Conservation (phyloP, 768 basidiomycete species). For the Lentinula lateritia region DNA sequence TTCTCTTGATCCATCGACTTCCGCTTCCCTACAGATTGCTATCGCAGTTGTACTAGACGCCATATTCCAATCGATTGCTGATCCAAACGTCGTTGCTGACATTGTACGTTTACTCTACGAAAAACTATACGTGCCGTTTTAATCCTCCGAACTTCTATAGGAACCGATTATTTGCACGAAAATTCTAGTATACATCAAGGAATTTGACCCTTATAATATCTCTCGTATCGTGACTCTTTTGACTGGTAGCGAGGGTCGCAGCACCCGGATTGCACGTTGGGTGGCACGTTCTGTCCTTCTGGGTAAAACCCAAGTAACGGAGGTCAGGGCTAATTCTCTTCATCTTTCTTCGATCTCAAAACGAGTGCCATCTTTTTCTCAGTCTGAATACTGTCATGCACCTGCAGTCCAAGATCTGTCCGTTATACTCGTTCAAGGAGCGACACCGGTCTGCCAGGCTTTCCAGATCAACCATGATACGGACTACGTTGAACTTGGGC, state of each 20-base stretch:
- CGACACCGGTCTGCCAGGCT: slow-evolving; percentile 23
- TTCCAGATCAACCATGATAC: slow-evolving; percentile 53
- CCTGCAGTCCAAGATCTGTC: slow-evolving; percentile 50
- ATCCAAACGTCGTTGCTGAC: slow-evolving; percentile 14
- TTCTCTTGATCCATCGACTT: slow-evolving; percentile 48
- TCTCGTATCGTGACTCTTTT: slow-evolving; percentile 45
- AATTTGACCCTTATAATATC: slow-evolving; percentile 44
- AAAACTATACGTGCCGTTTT: not conserved
- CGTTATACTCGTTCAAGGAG: slow-evolving; percentile 40
- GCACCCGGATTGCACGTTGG: slow-evolving; percentile 51
- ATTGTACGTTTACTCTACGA: slow-evolving; percentile 17
- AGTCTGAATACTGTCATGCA: slow-evolving; percentile 37
- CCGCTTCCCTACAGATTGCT: slow-evolving; percentile 37
- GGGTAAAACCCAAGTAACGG: slow-evolving; percentile 15
- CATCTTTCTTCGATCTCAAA: slow-evolving; percentile 4
- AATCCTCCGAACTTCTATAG: slow-evolving; percentile 21
- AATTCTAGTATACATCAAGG: slow-evolving; percentile 32
- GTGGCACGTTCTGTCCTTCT: slow-evolving; percentile 48
- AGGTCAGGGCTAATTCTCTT: slow-evolving; percentile 15
- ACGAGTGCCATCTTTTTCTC: not conserved
- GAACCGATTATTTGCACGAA: slow-evolving; percentile 41
- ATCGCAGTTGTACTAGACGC: slow-evolving; percentile 42
- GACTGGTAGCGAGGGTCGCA: slow-evolving; percentile 41
- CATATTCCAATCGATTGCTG: slow-evolving; percentile 37
- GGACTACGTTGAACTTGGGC: slow-evolving; percentile 57